Evolutionary conservation across 1,284 basidiomycete genomes (phyloP).

Genomic region (Vanrija humicola): DNA sequence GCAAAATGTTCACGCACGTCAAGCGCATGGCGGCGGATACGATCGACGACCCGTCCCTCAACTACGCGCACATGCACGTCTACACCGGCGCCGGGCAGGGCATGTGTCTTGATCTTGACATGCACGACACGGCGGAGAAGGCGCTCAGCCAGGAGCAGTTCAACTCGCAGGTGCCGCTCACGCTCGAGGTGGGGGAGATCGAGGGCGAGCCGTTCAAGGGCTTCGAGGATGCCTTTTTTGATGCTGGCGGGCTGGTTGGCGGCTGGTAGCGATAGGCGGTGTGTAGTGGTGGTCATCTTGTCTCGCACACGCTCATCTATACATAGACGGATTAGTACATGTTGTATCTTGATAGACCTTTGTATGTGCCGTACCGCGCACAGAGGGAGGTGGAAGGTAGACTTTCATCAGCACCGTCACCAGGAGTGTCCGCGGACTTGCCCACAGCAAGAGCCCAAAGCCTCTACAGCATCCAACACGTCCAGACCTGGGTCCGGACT

Average conservation of each 20-base stretch:
- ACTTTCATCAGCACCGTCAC: too few relatives aligned
- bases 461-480: too few relatives aligned
- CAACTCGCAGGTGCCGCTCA: not conserved
- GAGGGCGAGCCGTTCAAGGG: constrained; percentile 37
- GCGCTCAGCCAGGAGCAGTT: constrained; percentile 17
- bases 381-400: too few relatives aligned
- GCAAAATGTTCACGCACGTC: constrained; percentile 42
- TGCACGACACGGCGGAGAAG: constrained; percentile 23
- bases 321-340: too few relatives aligned
- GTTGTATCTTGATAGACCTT: too few relatives aligned
- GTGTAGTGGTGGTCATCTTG: too few relatives aligned
- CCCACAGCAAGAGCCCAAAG: too few relatives aligned
- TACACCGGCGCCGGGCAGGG: constrained; percentile 43
- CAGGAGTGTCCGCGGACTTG: too few relatives aligned
- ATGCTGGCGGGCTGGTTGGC: constrained; percentile 41
- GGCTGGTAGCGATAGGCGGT: constrained; percentile 32
- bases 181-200: constrained; percentile 21
- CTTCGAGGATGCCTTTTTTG: constrained; percentile 42
- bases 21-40: constrained; percentile 36
- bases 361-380: too few relatives aligned
- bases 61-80: constrained; percentile 41
- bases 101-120: constrained; percentile 47
- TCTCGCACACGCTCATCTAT: too few relatives aligned
- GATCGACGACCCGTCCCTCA: constrained; percentile 29
- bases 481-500: too few relatives aligned